These are phyloP conservation scores for Fusarium oligoseptatum DNA, from an alignment of 2,329 filamentous ascomycete genomes.

Conservation along the genomic window DNA sequence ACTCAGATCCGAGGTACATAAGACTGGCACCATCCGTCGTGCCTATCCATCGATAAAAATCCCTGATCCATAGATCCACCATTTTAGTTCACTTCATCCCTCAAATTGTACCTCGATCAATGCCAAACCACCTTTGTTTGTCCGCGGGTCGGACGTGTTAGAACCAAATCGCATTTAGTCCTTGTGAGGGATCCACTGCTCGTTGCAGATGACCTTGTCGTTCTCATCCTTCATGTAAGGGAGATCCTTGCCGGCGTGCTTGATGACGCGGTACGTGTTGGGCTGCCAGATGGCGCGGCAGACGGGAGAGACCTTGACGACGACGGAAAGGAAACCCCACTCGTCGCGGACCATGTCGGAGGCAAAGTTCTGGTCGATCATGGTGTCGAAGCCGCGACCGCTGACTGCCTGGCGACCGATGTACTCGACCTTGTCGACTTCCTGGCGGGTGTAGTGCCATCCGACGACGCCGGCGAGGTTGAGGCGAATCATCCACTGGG, in stretches of 20 bases:
- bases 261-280: neutral
- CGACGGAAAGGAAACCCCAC: neutral
- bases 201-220: neutral
- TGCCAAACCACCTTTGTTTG: neutral
- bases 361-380: neutral
- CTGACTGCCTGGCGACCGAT: neutral
- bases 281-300: neutral
- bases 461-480: neutral
- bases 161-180: neutral
- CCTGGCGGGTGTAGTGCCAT: constrained; percentile 11
- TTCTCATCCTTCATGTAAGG: neutral
- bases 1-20: constrained; percentile 27
- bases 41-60: constrained; percentile 26
- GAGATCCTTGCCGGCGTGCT: neutral
- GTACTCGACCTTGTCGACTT: constrained; percentile 1
- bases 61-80: neutral
- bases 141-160: neutral
- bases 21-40: constrained; percentile 36
- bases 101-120: neutral
- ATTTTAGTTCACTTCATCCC: neutral
- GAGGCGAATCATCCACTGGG: constrained; percentile 34
- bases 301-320: neutral
- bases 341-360: neutral
- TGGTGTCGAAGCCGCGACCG: neutral
- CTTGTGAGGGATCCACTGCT: neutral